Base-by-base conservation (phyloP, 495 filamentous ascomycete genomes). In the Lophiostoma macrostomum region DNA sequence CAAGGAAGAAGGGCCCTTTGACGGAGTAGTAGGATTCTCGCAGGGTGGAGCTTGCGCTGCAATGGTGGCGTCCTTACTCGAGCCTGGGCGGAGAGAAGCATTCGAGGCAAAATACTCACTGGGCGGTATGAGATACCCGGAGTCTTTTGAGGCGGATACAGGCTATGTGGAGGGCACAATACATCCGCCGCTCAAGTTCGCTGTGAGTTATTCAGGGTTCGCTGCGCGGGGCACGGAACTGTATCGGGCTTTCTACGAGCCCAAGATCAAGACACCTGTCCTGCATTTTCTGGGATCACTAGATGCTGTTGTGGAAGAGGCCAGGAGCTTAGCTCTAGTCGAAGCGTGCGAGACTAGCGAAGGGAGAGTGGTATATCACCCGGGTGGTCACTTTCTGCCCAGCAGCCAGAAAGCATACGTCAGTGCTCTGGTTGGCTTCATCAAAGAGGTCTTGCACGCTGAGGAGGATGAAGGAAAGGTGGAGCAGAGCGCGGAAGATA, bases 371-470 rank as follows among this genome's bases (percentile, higher is more conserved):
- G 78, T 95, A 31, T 83, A 79, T 60, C 93, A 97, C 74, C 91
- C 93, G 2, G 93, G 93, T 12, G 91, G 93, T 0, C 93, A 98
- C 69, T 95, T 91, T 65, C 74, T 98, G 63, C 93, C 93, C 0
- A 81, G 68, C 43, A 68, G 86, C 44, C 79, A 80, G 60, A 85
- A 85, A 71, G 82, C 87, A 54, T 95, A 85, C 79, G 80, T 86
- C 31, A 81, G 82, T 73, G 82, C 79, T 38, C 68, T 91, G 42
- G 81, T 83, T 31, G 79, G 75, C 23, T 98, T 95, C 71, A 78
- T 96, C 23, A 77, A 72, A 69, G 80, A 83, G 57, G 74, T 74
- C 51, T 63, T 81, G 64, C 75, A 58, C n/a, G 55, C 54, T 14
- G 25, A 39, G 14, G 64, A 52, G 16, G 35, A n/a, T 0, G 44